These are phyloP conservation scores for Hirsutella minnesotensis DNA, from an alignment of 2,329 filamentous ascomycete genomes.

Conservation along the genomic window DNA sequence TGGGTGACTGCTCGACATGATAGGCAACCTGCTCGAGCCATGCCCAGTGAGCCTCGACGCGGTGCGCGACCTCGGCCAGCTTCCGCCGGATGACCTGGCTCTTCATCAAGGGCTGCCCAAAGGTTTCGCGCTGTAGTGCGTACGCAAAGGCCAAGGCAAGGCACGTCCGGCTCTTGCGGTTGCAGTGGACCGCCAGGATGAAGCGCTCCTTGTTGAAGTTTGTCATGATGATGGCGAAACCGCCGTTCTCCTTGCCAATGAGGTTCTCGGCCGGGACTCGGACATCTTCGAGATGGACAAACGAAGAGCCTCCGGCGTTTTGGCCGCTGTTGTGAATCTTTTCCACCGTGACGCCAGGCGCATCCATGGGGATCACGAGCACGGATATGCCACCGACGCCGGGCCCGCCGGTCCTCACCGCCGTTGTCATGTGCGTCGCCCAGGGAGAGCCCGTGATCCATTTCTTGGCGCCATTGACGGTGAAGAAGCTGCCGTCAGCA, in stretches of 20 bases:
- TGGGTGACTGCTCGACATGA: slow-evolving; percentile 26
- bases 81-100: slow-evolving; percentile 49
- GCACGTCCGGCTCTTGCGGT: slow-evolving; percentile 45
- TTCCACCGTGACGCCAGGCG: slow-evolving; percentile 34
- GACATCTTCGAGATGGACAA: slow-evolving; percentile 44
- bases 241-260: slow-evolving; percentile 40
- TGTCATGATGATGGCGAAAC: slow-evolving; percentile 45
- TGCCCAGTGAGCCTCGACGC: slow-evolving; percentile 49
- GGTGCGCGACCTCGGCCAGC: slow-evolving; percentile 44
- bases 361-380: slow-evolving; percentile 40
- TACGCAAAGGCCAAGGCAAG: slow-evolving; percentile 39
- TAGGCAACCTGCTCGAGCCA: slow-evolving; percentile 51
- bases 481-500: slow-evolving; percentile 34
- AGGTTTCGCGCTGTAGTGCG: slow-evolving; percentile 41
- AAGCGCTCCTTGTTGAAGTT: slow-evolving; percentile 49
- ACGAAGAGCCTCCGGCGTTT: slow-evolving; percentile 50
- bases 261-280: slow-evolving; percentile 29
- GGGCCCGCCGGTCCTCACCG: slow-evolving; percentile 44
- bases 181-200: slow-evolving; percentile 42
- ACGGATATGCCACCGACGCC: slow-evolving; percentile 43
- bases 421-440: slow-evolving; percentile 50
- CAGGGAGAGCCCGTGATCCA: slow-evolving; percentile 54
- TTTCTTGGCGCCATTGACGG: slow-evolving; percentile 57
- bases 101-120: slow-evolving; percentile 44
- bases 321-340: slow-evolving; percentile 54